phyloP scores from a whole-genome alignment of 108 stramenopile species.

The Ochromonas danica region DNA sequence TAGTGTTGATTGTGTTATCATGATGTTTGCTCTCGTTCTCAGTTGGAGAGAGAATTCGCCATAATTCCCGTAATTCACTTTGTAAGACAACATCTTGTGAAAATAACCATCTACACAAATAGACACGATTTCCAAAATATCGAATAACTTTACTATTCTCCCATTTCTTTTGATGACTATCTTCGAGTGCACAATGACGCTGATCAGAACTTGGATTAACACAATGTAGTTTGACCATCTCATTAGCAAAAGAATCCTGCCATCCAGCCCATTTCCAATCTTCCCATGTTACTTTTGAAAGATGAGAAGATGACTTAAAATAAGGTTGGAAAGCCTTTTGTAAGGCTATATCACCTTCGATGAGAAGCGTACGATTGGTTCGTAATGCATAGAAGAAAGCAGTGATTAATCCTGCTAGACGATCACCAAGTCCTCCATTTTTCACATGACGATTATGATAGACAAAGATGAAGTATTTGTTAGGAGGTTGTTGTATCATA shows the following conservation, averaged over 20 bases:
- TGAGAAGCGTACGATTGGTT: conserved; percentile 9
- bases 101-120: conserved; percentile 3
- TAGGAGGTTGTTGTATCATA: background rate
- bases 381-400: background rate
- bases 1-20: background rate
- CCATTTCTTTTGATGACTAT: background rate
- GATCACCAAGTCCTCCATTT: conserved; percentile 23
- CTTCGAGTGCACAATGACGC: conserved; percentile 5
- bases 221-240: conserved; percentile 5
- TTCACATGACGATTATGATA: background rate
- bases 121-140: background rate
- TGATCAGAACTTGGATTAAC: background rate
- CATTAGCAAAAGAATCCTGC: background rate
- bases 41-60: background rate
- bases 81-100: background rate
- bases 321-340: background rate
- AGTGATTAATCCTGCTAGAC: background rate
- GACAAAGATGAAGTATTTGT: background rate
- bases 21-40: background rate
- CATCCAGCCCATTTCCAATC: conserved; percentile 2
- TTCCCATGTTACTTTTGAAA: background rate
- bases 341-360: background rate
- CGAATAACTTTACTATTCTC: background rate
- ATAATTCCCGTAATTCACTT: background rate
- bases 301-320: background rate